Evolutionary conservation across 2,329 filamentous ascomycete species (phyloP).

Genomic region (Epichloe gansuensis): DNA sequence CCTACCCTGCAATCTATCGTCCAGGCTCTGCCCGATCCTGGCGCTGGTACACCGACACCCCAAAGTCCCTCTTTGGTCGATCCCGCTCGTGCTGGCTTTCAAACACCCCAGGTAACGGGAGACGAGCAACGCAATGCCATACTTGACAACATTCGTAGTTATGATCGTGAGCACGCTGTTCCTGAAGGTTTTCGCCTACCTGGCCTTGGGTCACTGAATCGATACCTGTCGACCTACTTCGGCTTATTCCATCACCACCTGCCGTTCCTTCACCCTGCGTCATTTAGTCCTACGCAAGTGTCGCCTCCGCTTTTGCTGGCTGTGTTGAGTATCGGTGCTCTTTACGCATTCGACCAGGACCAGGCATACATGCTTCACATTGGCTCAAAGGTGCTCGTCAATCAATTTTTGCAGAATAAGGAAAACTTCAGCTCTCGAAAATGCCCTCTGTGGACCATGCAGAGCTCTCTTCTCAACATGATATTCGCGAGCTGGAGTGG

Average conservation of each 20-base stretch:
- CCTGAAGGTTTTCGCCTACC: conserved; percentile 86
- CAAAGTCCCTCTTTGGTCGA: conserved; percentile 61
- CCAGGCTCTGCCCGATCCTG: conserved; percentile 57
- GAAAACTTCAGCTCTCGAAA: conserved; percentile 98
- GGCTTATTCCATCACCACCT: conserved; percentile 93
- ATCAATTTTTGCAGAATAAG: conserved; percentile 94
- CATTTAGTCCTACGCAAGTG: conserved; percentile 69
- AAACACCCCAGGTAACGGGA: conserved; percentile 66
- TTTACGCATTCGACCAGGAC: conserved; percentile 95
- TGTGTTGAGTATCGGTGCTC: conserved; percentile 84
- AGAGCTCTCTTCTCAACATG: conserved; percentile 94
- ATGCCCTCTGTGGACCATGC: conserved; percentile 96
- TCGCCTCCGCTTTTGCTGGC: conserved; percentile 78
- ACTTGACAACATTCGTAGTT: conserved; percentile 71
- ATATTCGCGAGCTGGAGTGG: conserved; percentile 98
- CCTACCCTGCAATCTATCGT: conserved; percentile 61
- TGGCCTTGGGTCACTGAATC: conserved; percentile 67
- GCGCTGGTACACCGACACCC: conserved; percentile 57
- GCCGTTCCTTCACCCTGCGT: conserved; percentile 86
- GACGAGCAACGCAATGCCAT: conserved; percentile 81
- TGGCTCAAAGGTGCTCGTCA: conserved; percentile 92
- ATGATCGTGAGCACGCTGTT: conserved; percentile 70
- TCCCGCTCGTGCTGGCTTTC: conserved; percentile 52
- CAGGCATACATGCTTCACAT: conserved; percentile 96
- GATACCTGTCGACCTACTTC: conserved; percentile 92